phyloP scores from a whole-genome alignment of 2,329 filamentous ascomycete genomes.

The Rhynchosporium secalis region DNA sequence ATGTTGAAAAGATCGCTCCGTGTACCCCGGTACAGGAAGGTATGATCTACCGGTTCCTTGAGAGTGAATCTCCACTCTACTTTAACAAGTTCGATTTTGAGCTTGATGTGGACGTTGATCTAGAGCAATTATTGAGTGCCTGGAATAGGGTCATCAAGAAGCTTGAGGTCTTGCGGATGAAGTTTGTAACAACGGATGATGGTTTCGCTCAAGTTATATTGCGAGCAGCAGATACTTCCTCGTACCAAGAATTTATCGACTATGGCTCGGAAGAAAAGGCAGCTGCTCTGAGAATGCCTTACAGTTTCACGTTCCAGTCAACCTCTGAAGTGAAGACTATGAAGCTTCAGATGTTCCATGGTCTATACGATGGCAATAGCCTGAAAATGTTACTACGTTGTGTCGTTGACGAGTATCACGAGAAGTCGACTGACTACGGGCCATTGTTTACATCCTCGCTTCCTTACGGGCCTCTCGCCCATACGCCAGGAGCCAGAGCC shows the following conservation, averaged over 20 bases:
- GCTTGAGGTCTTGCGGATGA: slow-evolving; percentile 68
- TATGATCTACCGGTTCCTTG: slow-evolving; percentile 72
- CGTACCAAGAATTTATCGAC: slow-evolving; percentile 43
- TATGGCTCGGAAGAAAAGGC: slow-evolving; percentile 32
- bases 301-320: slow-evolving; percentile 24
- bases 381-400: slow-evolving; percentile 65
- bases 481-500: slow-evolving; percentile 46
- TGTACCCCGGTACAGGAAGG: slow-evolving; percentile 87
- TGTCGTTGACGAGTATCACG: slow-evolving; percentile 55
- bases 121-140: slow-evolving; percentile 51
- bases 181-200: slow-evolving; percentile 70
- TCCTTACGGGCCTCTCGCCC: slow-evolving; percentile 65
- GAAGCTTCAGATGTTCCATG: slow-evolving; percentile 76
- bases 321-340: slow-evolving; percentile 42
- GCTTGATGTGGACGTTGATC: slow-evolving; percentile 49
- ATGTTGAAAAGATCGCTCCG: slow-evolving; percentile 73
- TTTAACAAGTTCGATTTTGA: slow-evolving; percentile 73
- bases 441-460: slow-evolving; percentile 68
- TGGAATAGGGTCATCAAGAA: slow-evolving; percentile 55
- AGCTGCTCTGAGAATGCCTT: slow-evolving; percentile 34
- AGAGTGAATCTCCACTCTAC: slow-evolving; percentile 61
- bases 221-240: slow-evolving; percentile 45
- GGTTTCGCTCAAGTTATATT: slow-evolving; percentile 75
- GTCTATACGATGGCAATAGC: slow-evolving; percentile 82
- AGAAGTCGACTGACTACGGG: slow-evolving; percentile 37